Evolutionary conservation across 2,329 filamentous ascomycete genomes (phyloP).

Genomic region (Apiospora kogelbergensis): DNA sequence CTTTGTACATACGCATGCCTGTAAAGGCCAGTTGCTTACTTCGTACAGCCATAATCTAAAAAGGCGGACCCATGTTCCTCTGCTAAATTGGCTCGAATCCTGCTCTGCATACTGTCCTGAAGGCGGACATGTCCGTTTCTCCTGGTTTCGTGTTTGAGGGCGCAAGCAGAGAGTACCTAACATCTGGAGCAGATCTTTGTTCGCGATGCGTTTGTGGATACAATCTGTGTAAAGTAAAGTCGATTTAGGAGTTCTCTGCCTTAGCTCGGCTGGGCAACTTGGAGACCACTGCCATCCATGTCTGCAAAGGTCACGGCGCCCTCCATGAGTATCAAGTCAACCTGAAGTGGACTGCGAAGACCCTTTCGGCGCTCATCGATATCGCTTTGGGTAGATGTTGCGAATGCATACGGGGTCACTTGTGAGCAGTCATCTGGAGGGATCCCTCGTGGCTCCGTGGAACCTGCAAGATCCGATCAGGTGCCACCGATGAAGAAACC

Average conservation of each 20-base stretch:
- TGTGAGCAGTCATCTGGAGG: neutral
- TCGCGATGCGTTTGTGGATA: neutral
- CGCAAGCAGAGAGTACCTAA: neutral
- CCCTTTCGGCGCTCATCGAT: neutral
- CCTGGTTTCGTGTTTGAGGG: neutral
- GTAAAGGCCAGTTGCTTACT: neutral
- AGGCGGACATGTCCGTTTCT: neutral
- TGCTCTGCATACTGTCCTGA: neutral
- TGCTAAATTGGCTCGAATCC: neutral
- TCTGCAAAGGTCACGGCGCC: neutral
- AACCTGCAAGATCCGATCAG: conserved; percentile 7
- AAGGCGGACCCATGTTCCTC: neutral
- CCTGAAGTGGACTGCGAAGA: neutral
- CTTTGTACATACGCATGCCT: neutral
- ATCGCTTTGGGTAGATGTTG: conserved; percentile 9
- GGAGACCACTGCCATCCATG: neutral
- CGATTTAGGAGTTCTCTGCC: neutral
- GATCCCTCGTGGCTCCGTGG: neutral
- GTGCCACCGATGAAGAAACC: conserved; percentile 5
- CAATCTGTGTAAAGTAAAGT: neutral
- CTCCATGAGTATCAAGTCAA: neutral
- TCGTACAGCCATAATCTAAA: neutral
- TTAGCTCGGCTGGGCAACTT: neutral
- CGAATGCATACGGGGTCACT: conserved; percentile 1
- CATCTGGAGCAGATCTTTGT: neutral